Evolutionary conservation across 805 yeast species (phyloP).

Genomic region (Starmera dryadoides): DNA sequence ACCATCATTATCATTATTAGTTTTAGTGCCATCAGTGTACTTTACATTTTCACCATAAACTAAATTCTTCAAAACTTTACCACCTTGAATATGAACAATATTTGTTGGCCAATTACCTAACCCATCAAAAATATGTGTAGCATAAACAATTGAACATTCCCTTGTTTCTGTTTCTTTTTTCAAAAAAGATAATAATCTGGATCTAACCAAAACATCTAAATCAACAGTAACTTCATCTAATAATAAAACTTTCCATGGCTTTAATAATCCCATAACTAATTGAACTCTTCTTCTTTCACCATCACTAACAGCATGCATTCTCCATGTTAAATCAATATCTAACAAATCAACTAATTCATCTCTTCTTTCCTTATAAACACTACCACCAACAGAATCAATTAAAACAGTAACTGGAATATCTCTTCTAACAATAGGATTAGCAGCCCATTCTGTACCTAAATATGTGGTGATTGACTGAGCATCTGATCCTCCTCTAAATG

Average conservation of each 20-base stretch:
- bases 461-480: constrained; percentile 57
- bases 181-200: constrained; percentile 63
- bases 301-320: constrained; percentile 87
- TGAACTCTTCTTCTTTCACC: constrained; percentile 96
- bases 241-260: constrained; percentile 84
- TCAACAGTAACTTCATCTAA: constrained; percentile 97
- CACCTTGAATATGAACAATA: constrained; percentile 70
- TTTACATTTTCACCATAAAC: constrained; percentile 26
- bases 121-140: constrained; percentile 97
- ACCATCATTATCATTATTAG: constrained; percentile 7
- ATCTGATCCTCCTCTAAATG: constrained; percentile 56
- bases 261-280: constrained; percentile 83
- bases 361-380: constrained; percentile 61
- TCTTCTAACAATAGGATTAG: constrained; percentile 80
- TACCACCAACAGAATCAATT: constrained; percentile 79
- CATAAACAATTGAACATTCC: constrained; percentile 75
- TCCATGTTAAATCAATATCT: constrained; percentile 85
- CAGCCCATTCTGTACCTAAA: constrained; percentile 97
- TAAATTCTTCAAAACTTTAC: constrained; percentile 36
- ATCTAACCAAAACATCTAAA: constrained; percentile 86
- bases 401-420: constrained; percentile 84
- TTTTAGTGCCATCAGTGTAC: constrained; percentile 11
- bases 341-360: constrained; percentile 67
- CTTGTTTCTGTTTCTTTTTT: constrained; percentile 65
- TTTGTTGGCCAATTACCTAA: constrained; percentile 86